Percentiles rank a stretch among this genome's conserved stretches.
These are phyloP conservation scores for Aspergillus sp. DNA, from an alignment of 2,329 filamentous ascomycete genomes.

Conservation along the genomic window DNA sequence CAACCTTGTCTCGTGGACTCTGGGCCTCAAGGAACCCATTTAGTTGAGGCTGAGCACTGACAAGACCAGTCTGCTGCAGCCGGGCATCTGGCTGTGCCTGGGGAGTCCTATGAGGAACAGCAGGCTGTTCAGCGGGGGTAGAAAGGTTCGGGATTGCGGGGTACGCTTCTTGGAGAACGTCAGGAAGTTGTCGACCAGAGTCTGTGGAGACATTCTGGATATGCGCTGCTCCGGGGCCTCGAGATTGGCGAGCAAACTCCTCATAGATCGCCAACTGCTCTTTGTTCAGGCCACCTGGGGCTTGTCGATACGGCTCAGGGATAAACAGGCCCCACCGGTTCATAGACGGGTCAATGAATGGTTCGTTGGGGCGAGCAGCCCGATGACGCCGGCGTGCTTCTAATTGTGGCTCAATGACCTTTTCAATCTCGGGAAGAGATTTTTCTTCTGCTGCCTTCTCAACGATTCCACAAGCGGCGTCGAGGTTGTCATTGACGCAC, in stretches of 20 bases:
- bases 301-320: conserved; percentile 86
- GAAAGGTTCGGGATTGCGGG: conserved; percentile 56
- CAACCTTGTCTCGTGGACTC: conserved; percentile 50
- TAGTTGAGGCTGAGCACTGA: conserved; percentile 44
- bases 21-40: conserved; percentile 59
- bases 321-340: conserved; percentile 93
- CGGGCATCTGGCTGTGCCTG: conserved; percentile 46
- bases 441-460: conserved; percentile 94
- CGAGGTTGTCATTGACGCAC: conserved; percentile 97
- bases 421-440: conserved; percentile 89
- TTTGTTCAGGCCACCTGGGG: conserved; percentile 74
- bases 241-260: conserved; percentile 84
- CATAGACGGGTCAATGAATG: conserved; percentile 75
- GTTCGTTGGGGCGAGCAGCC: conserved; percentile 69
- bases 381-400: conserved; percentile 73
- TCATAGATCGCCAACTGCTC: conserved; percentile 96
- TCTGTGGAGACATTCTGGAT: conserved; percentile 55
- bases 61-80: conserved; percentile 33
- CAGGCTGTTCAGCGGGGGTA: conserved; percentile 59
- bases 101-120: conserved; percentile 53
- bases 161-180: conserved; percentile 59
- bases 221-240: conserved; percentile 53
- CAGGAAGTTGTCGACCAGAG: conserved; percentile 55
- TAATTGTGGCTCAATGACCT: conserved; percentile 78
- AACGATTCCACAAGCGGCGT: conserved; percentile 86